Base-by-base conservation (phyloP, 2,329 filamentous ascomycete genomes). In the Botrytis byssoidea region DNA sequence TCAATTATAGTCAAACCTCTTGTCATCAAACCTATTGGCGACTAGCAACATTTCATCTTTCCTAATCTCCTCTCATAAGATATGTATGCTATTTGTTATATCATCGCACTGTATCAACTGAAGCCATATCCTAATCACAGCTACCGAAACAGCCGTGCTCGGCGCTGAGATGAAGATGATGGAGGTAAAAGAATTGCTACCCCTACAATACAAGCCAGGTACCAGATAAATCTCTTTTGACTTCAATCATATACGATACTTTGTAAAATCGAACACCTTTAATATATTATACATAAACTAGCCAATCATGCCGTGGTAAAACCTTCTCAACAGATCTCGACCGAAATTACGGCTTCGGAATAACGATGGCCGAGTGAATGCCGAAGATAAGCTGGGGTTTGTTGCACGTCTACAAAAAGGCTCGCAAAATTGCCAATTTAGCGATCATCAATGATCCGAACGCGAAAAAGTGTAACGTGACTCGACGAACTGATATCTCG, bases 351-450 rank as follows among this genome's bases (percentile, higher is more conserved):
- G 12, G 35, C 22, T 6, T n/a, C 35, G 35, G 59, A 35, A 40
- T 40, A 61, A 63, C 5, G 5, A 18, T n/a, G 3, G 14, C 3
- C 14, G 8, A 12, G 0, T 16, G 0, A 6, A 1, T 9, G 7
- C 60, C 60, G 60, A 63, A 37, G 16, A 63, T 22, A 63, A 9
- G 25, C 60, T 35, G 40, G 7, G 14, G 3, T 66, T 25, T 48
- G 63, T 66, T 66, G 63, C 63, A 46, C 18, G 8, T 66, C 63
- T 66, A 48, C 29, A 46, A 35, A 48, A 48, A 25, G 32, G 40
- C 20, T 66, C n/a, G 63, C 42, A 7, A 46, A 25, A 48, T 57
- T 57, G 51, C 51, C 51, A 57, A 29, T 29, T 22, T 55, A 3
- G 35, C 35, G 46, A 4, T 12, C 65, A 55, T 40, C 25, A 67